Percentiles rank a stretch among this genome's conserved stretches.
Conservation (phyloP, 768 basidiomycete species). For the Leucocoprinus leucothites region DNA sequence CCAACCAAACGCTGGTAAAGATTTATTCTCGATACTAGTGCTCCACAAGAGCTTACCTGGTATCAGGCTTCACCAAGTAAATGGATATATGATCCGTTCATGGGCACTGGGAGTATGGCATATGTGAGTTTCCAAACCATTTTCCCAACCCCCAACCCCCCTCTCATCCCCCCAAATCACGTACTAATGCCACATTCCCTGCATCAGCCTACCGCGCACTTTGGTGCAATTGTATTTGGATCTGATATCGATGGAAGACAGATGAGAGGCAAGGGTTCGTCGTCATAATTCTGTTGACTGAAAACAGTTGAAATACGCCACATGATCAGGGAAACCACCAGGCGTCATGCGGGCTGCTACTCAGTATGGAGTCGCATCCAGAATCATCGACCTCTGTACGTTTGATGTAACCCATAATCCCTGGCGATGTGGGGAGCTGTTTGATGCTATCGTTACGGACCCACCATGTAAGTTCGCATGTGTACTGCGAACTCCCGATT, state of each 20-base stretch:
- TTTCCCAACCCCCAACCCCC: too few species aligned
- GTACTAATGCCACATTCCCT: background rate
- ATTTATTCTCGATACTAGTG: background rate
- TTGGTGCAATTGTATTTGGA: slow-evolving; percentile 84
- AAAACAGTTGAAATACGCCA: background rate
- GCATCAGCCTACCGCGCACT: slow-evolving; percentile 77
- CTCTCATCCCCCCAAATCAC: background rate
- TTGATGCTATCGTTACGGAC: slow-evolving; percentile 94
- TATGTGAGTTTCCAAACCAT: slow-evolving; percentile 49
- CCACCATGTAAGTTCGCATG: slow-evolving; percentile 71
- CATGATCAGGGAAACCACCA: slow-evolving; percentile 36
- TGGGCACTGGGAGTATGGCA: slow-evolving; percentile 89
- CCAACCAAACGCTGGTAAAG: slow-evolving; percentile 85
- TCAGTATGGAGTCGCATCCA: slow-evolving; percentile 75
- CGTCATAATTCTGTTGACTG: background rate
- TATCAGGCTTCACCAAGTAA: slow-evolving; percentile 81
- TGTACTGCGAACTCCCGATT: too few species aligned
- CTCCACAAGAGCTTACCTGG: background rate
- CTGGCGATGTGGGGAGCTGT: slow-evolving; percentile 83
- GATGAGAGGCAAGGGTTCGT: slow-evolving; percentile 87
- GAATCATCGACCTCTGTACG: slow-evolving; percentile 81
- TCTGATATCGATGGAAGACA: slow-evolving; percentile 98
- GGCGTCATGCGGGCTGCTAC: slow-evolving; percentile 79
- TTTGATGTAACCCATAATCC: slow-evolving; percentile 93
- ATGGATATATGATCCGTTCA: slow-evolving; percentile 93